These are phyloP conservation scores for Cercospora sp. DNA, from an alignment of 2,329 filamentous ascomycete species.

Conservation along the genomic window DNA sequence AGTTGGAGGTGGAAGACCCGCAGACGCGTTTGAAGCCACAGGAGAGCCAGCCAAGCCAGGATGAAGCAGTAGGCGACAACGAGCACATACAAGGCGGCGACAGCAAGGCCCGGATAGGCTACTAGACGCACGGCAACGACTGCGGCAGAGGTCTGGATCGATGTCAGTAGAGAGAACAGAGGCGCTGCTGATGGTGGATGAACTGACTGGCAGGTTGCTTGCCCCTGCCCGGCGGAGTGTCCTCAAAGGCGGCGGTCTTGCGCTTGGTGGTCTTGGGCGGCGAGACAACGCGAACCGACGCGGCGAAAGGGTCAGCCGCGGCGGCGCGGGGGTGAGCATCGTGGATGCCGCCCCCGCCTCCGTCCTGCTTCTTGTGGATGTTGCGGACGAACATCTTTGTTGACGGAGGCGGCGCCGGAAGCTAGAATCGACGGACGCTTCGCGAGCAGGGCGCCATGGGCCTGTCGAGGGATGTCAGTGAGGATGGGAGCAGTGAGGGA, in stretches of 20 bases:
- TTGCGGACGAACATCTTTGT: background rate
- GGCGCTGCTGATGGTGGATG: background rate
- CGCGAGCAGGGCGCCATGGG: background rate
- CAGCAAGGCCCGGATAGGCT: constrained; percentile 9
- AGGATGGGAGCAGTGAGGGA: background rate
- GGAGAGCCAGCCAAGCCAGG: constrained; percentile 19
- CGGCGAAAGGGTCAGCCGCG: background rate
- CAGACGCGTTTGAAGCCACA: too few relatives aligned
- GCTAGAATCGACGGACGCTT: background rate
- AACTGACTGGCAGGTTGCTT: constrained; percentile 10
- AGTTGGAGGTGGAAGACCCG: constrained; percentile 7
- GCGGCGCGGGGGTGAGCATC: background rate
- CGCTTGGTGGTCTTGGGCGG: too few relatives aligned
- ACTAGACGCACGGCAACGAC: constrained; percentile 16
- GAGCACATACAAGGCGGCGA: constrained; percentile 14
- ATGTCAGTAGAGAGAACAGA: background rate
- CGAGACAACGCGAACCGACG: too few relatives aligned
- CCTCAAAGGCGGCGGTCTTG: background rate
- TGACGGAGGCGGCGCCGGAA: background rate
- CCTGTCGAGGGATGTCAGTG: background rate
- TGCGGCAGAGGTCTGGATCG: constrained; percentile 14
- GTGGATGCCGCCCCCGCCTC: background rate
- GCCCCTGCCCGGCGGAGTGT: background rate
- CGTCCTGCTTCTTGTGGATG: background rate
- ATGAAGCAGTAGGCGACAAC: constrained; percentile 20